Conservation (phyloP, 2,329 filamentous ascomycete genomes). For the Neonectria faginata region DNA sequence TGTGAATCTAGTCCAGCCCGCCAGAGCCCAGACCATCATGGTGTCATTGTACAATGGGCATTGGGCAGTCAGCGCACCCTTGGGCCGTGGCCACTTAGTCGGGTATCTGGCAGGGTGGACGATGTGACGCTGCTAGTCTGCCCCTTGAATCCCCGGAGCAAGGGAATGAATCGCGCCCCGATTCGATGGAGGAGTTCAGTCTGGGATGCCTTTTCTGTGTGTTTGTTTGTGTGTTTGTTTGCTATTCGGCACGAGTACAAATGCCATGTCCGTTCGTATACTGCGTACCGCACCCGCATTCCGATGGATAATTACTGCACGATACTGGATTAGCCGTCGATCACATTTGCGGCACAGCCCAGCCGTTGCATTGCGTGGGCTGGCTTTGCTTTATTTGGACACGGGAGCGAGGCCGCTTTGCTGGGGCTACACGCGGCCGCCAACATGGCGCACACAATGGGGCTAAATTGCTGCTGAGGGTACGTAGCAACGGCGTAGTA, state of each 20-base stretch:
- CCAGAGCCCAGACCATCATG: not conserved
- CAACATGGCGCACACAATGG: no score
- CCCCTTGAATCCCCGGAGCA: constrained; percentile 14
- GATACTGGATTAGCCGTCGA: not conserved
- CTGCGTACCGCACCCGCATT: not conserved
- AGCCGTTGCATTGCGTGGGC: not conserved
- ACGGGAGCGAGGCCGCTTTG: not conserved
- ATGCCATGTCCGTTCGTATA: not conserved
- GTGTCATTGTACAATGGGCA: not conserved
- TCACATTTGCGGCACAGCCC: not conserved
- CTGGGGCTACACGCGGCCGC: not conserved
- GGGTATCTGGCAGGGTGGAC: not conserved
- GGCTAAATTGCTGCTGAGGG: no score
- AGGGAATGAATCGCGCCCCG: not conserved
- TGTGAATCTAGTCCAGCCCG: no score
- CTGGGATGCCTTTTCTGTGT: not conserved
- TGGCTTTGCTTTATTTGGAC: not conserved
- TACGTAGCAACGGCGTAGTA: no score
- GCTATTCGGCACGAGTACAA: not conserved
- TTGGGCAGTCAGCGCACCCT: not conserved
- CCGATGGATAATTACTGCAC: not conserved
- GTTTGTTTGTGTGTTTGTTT: not conserved
- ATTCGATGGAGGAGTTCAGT: not conserved
- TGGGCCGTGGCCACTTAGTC: not conserved
- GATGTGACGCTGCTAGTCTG: constrained; percentile 14